Base-by-base conservation (phyloP, 768 basidiomycete species). In the Naganishia friedmannii region DNA sequence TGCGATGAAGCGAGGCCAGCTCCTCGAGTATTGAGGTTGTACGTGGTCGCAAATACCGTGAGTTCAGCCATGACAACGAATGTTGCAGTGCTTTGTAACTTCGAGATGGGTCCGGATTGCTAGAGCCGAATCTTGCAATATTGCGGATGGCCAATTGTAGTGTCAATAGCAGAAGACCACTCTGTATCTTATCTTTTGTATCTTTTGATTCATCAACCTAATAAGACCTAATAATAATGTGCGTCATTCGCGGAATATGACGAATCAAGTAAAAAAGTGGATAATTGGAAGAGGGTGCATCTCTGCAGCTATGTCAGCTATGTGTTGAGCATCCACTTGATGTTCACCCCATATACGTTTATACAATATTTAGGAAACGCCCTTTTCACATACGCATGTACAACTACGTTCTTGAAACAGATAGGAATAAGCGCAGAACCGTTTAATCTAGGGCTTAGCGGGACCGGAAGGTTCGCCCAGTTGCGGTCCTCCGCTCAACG, bases 21-120 rank as follows among this genome's bases (percentile, higher is more conserved):
- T 7, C 88, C 90, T 80, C 93, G 92, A 8, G 94, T 84, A 76
- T 93, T 93, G 7, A 92, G 92, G 78, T 96, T 96, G 83, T 93
- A 96, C 3, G 91, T 78, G 31, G 79, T 79, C 9, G 79, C 67
- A 67, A 79, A 80, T 66, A 80, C 74, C 45, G 65, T 77, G 66
- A 80, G 78, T 23, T 72, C 54, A 31, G 56, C 39, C 54, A 70
- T 70, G 65, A 15, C 55, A 5, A 42, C 2, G 42, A 23, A 51
- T n/a, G n/a, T 51, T 12, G 15, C 32, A 23, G 57, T 10, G 10
- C 26, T 5, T 56, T 42, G 7, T 5, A 8, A 10, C 1, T 56
- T 56, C 15, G 55, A 29, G 55, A 19, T 32, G 3, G 55, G 10
- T 32, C 53, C n/a, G n/a, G 23, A 26, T 15, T 53, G n/a, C n/a